A percentile compares a stretch with the other conserved stretches of the same genome.
These are phyloP conservation scores for Carex parvula DNA, from an alignment of 176 grass and related monocot species.

Conservation along the genomic window DNA sequence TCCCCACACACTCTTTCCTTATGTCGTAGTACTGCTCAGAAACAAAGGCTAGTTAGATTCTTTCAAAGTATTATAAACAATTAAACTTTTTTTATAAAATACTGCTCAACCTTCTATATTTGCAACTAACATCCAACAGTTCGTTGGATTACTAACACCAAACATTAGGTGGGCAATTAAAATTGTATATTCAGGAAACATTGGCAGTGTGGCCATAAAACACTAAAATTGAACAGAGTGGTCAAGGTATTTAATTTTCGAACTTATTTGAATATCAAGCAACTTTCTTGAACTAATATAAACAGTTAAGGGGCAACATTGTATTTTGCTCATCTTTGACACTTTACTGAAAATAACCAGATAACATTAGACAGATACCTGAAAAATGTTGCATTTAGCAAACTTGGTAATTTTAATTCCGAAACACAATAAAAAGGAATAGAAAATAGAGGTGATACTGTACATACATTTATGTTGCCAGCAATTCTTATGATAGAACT, in stretches of 20 bases:
- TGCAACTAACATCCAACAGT: not conserved
- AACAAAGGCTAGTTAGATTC: constrained; percentile 2
- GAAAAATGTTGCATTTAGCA: not conserved
- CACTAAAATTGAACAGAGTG: not conserved
- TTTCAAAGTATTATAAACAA: not conserved
- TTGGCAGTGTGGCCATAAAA: not conserved
- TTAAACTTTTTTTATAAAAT: not conserved
- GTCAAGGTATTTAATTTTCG: not conserved
- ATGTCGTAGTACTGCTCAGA: constrained; percentile 73
- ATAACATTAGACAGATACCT: not conserved
- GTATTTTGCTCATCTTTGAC: not conserved
- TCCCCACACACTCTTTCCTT: constrained; percentile 72
- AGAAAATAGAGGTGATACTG: not conserved
- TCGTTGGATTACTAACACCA: not conserved
- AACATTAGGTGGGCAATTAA: not conserved
- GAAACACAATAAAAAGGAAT: constrained; percentile 1
- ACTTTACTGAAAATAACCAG: not conserved
- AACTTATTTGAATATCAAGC: not conserved
- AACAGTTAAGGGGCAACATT: not conserved
- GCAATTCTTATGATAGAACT: constrained; percentile 61
- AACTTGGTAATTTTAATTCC: not conserved
- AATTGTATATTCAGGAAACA: not conserved
- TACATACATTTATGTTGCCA: constrained; percentile 69
- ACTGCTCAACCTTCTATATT: not conserved
- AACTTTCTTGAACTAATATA: not conserved